Evolutionary conservation across 768 basidiomycete species (phyloP), one percentile per base, ranked within the genome.

Genomic region (Leucocoprinus leucothites): DNA sequence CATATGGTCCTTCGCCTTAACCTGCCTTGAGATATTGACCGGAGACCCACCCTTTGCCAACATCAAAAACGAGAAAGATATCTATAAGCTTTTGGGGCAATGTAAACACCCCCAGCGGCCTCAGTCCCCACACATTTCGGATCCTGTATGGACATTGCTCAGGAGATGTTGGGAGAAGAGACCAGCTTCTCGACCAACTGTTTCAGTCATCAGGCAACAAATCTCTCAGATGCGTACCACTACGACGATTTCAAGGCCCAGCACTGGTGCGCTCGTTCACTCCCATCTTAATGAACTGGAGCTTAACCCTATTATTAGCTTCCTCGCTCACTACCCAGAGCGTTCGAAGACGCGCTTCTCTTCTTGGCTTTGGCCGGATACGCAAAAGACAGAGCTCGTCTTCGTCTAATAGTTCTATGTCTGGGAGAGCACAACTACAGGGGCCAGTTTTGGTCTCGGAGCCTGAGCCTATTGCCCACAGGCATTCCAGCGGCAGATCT

Each of bases 1-100:
- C 60, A 69, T 79, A 7, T 80, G 80, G 80, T 74, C 74, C 26
- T 77, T 78, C 58, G 78, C 68, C 9, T 79, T 80, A 72, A 62
- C 76, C 4, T 74, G 73, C 54, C 64, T 78, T 40, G 80, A 81
- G 61, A 48, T 81, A 19, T 67, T 79, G 50, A 76, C 75, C 18
- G 76, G 74, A 1, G 63, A 74, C 19, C 64, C 64, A 24, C 77
- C 78, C 7, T 79, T 68, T 63, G 60, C 57, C 40, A 61, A 67
- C 38, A 63, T 71, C 19, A 45, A 56, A 22, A 63, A 66, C 25
- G 71, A 75, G 51, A 63, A 67, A 14, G 64, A 61, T 8, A 71
- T 80, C n/a, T 55, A 71, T 3, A 64, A 67, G 18, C 70, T 67
- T 28, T 57, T 79, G 26, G 64, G 69, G 18, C 61, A 71, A 24